These are phyloP conservation scores for Fistulifera solaris DNA, from an alignment of 108 stramenopile genomes.

Conservation along the genomic window DNA sequence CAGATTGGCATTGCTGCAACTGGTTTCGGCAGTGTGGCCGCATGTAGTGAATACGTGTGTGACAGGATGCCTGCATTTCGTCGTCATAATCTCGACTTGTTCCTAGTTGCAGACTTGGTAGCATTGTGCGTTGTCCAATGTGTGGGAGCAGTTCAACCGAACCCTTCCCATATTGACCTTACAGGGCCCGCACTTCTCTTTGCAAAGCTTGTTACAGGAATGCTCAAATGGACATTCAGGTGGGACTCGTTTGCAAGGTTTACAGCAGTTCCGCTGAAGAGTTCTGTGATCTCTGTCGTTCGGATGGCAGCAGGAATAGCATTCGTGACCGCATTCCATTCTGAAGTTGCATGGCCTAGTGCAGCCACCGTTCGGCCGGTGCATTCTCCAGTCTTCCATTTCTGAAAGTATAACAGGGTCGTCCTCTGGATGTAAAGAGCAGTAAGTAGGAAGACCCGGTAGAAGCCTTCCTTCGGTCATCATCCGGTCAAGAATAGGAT, in stretches of 20 bases:
- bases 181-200: conserved; percentile 29
- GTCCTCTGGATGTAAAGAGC: conserved; percentile 26
- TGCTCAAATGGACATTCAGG: conserved; percentile 22
- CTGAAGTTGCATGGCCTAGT: conserved; percentile 20
- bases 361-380: conserved; percentile 40
- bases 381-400: conserved; percentile 12
- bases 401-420: conserved; percentile 9
- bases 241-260: conserved; percentile 33
- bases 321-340: conserved; percentile 36
- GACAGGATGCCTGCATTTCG: conserved; percentile 15
- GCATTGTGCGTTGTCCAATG: conserved; percentile 12
- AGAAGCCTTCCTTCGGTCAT: conserved; percentile 14
- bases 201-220: conserved; percentile 25
- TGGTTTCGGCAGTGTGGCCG: conserved; percentile 16
- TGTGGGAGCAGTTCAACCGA: conserved; percentile 22
- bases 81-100: conserved; percentile 9
- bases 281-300: conserved; percentile 19
- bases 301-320: conserved; percentile 33
- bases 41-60: conserved; percentile 9
- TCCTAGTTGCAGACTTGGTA: conserved; percentile 19
- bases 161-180: conserved; percentile 12
- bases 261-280: conserved; percentile 11
- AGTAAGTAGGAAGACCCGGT: conserved; percentile 25
- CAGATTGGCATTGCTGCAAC: conserved; percentile 23
- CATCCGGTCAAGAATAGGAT: conserved; percentile 21